Percentiles rank a stretch among this genome's conserved stretches.
phyloP scores from a whole-genome alignment of 441 rosid species.

The Dalechampia spathulata region DNA sequence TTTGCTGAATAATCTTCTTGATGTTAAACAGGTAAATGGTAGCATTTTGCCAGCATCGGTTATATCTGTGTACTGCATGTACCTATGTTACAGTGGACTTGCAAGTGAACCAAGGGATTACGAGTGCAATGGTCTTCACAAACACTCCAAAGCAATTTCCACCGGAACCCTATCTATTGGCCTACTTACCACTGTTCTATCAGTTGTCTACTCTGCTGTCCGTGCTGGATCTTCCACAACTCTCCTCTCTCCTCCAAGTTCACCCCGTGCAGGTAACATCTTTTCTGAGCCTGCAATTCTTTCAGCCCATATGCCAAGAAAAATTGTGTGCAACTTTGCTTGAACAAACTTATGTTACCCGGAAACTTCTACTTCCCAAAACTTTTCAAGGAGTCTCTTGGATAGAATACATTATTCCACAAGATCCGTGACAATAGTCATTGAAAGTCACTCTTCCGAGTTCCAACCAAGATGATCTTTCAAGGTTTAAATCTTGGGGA shows the following conservation, averaged over 20 bases:
- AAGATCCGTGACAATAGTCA: too few species aligned
- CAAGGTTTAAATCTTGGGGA: slow-evolving; percentile 6
- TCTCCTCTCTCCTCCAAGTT: slow-evolving; percentile 70
- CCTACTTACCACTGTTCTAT: slow-evolving; percentile 72
- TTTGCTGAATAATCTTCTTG: too few species aligned
- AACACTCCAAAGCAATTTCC: slow-evolving; percentile 71
- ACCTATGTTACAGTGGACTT: slow-evolving; percentile 88
- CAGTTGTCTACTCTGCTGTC: slow-evolving; percentile 86
- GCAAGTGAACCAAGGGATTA: slow-evolving; percentile 88
- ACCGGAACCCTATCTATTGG: slow-evolving; percentile 76
- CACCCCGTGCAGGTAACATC: slow-evolving; percentile 93
- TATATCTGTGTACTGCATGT: slow-evolving; percentile 76
- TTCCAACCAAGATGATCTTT: too few species aligned
- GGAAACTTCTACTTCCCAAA: too few species aligned
- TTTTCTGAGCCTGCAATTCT: too few species aligned
- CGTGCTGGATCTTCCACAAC: slow-evolving; percentile 92
- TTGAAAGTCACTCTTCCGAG: too few species aligned
- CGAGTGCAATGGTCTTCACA: slow-evolving; percentile 83
- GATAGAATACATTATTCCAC: too few species aligned
- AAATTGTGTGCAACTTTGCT: too few species aligned
- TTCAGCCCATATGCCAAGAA: too few species aligned
- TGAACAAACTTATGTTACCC: too few species aligned
- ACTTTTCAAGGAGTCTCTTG: too few species aligned
- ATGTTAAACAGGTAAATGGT: slow-evolving; percentile 54
- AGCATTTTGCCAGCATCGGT: slow-evolving; percentile 92